Evolutionary conservation across 257 asterid species (phyloP).

Genomic region (Cynanchum wilfordii): DNA sequence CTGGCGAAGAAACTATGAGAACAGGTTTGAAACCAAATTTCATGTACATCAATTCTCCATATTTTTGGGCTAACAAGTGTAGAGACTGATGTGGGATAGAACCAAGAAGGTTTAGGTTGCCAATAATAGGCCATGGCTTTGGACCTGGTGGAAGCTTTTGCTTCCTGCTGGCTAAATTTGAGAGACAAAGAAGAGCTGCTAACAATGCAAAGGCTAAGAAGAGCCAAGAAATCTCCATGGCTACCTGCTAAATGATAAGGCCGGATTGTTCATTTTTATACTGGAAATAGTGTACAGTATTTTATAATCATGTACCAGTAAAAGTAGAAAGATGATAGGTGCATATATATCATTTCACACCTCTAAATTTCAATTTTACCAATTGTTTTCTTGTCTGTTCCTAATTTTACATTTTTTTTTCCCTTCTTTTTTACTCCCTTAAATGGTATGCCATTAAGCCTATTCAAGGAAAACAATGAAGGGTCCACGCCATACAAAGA

Average conservation of each 20-base stretch:
- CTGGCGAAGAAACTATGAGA: constrained; percentile 34
- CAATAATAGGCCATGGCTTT: constrained; percentile 38
- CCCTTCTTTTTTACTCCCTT: no score
- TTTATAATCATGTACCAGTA: no score
- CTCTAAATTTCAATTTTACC: no score
- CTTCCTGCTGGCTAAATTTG: neutral
- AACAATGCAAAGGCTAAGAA: neutral
- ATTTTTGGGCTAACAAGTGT: constrained; percentile 20
- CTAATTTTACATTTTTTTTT: no score
- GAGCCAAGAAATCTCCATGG: neutral
- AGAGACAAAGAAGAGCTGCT: neutral
- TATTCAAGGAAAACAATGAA: no score
- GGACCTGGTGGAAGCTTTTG: constrained; percentile 35
- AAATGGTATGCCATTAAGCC: no score
- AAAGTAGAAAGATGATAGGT: no score
- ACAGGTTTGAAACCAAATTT: constrained; percentile 29
- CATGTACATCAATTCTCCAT: constrained; percentile 34
- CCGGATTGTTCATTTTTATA: neutral
- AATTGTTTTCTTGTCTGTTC: no score
- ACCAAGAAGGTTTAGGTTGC: constrained; percentile 27
- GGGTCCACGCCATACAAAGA: no score
- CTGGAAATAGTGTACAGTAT: neutral
- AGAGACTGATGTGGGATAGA: constrained; percentile 22
- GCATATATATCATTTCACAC: no score
- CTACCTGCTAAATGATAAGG: neutral